Percentiles rank a stretch among this genome's conserved stretches.
These are phyloP conservation scores for Singerocomus inundabilis DNA, from an alignment of 1,284 basidiomycete species.

Conservation along the genomic window DNA sequence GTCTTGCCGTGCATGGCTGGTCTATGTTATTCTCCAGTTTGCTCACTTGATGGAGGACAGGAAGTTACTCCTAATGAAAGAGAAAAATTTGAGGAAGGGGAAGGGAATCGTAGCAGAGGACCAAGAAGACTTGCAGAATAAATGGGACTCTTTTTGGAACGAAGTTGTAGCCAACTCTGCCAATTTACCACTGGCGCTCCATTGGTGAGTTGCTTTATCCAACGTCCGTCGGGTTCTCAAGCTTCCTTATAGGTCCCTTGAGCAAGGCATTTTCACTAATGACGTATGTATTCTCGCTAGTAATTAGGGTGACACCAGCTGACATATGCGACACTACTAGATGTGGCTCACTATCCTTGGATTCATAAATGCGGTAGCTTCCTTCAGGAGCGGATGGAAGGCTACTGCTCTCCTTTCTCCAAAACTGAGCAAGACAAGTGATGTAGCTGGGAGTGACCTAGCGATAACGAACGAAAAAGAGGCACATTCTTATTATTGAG, in stretches of 20 bases:
- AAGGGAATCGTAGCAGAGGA: slow-evolving; percentile 52
- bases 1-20: slow-evolving; percentile 77
- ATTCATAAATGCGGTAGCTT: slow-evolving; percentile 58
- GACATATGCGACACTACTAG: slow-evolving; percentile 36
- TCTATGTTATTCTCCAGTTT: slow-evolving; percentile 73
- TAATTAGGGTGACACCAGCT: not conserved
- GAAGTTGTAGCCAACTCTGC: slow-evolving; percentile 73
- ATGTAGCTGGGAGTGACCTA: slow-evolving; percentile 5
- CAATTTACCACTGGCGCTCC: slow-evolving; percentile 78
- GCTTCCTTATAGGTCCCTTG: slow-evolving; percentile 54
- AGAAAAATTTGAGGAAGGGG: slow-evolving; percentile 55
- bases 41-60: slow-evolving; percentile 67
- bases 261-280: slow-evolving; percentile 63
- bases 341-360: slow-evolving; percentile 62
- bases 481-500: slow-evolving; percentile 4
- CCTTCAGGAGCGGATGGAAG: slow-evolving; percentile 73
- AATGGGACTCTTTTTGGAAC: slow-evolving; percentile 71
- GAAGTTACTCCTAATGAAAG: slow-evolving; percentile 51
- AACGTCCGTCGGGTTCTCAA: slow-evolving; percentile 1
- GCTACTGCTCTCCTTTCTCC: slow-evolving; percentile 55
- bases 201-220: slow-evolving; percentile 59
- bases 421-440: not conserved
- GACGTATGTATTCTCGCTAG: slow-evolving; percentile 42
- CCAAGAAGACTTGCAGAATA: slow-evolving; percentile 53
- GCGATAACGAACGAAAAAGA: slow-evolving; percentile 10